Base-by-base conservation (phyloP, 768 basidiomycete species). In the Agaricus subrufescens region DNA sequence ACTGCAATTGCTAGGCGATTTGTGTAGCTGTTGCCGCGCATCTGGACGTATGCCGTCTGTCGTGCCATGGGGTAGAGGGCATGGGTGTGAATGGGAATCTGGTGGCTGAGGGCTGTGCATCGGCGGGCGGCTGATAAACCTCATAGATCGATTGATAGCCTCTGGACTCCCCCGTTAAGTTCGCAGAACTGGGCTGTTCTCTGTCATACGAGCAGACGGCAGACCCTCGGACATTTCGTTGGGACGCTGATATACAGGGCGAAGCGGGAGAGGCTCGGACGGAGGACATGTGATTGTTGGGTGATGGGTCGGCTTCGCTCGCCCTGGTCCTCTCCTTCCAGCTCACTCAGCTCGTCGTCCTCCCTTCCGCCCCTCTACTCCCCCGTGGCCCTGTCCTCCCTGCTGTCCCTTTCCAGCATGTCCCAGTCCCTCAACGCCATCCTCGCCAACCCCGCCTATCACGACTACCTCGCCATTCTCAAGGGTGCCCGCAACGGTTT, bases 401-500 rank as follows among this genome's bases (percentile, higher is more conserved):
- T 34, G 34, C 34, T 11, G 34, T 34, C 11, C 34, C 34, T 34
- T 34, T 37, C 50, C 30, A 49, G 7, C 40, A 56, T 56, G 55
- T 44, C 55, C 34, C 29, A 43, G 37, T 57, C 73, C 45, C 59
- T 80, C 46, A 69, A 78, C 58, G 71, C 73, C n/a, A 70, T 84
- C 60, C 73, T 87, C 60, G 64, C 75, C 43, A 77, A 89, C 68
- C 94, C 94, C 11, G 80, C 80, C 31, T 88, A 87, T 62, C 95
- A 96, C 67, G 94, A 97, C 67, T 85, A 89, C 63, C 82, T 98
- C 45, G 89, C 92, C 26, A 88, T 99, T 63, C 71, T 98, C 67
- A 99, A 99, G 69, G 96, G 97, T 44, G 91, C 93, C 31, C 82
- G 92, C 42, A 94, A 94, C 66, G 93, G 93, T 4, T 81, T 93